phyloP scores from a whole-genome alignment of 306 rosid species.

The Vigna mungo region DNA sequence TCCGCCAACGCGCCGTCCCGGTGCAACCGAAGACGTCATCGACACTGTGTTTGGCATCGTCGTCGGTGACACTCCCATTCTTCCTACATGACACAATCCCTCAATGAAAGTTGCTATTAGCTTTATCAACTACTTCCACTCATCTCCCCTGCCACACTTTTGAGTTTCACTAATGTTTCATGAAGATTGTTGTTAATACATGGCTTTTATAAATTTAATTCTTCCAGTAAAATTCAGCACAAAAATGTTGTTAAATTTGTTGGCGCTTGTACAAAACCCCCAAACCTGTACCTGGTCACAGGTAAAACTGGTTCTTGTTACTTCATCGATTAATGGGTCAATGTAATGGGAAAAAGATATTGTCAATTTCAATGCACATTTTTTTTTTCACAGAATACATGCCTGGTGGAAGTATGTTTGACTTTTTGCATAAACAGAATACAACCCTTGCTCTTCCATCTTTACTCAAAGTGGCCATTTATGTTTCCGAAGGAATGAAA shows the following conservation, averaged over 20 bases:
- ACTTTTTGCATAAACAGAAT: constrained; percentile 63
- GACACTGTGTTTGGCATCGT: too few relatives aligned
- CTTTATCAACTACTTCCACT: constrained; percentile 34
- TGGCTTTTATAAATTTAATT: neutral
- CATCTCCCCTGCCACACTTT: neutral
- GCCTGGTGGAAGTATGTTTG: constrained; percentile 82
- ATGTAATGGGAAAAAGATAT: neutral
- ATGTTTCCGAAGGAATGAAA: constrained; percentile 80
- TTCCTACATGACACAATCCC: too few relatives aligned
- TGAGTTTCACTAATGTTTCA: neutral
- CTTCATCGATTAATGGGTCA: constrained; percentile 14
- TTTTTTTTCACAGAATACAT: constrained; percentile 62
- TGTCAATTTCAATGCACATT: constrained; percentile 19
- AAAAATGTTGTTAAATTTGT: constrained; percentile 73
- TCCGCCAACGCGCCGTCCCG: too few relatives aligned
- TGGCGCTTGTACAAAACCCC: constrained; percentile 76
- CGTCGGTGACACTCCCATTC: too few relatives aligned
- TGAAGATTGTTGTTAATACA: neutral
- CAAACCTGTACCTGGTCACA: constrained; percentile 67
- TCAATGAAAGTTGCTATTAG: neutral
- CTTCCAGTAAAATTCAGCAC: constrained; percentile 74
- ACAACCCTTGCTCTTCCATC: constrained; percentile 57
- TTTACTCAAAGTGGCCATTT: constrained; percentile 68
- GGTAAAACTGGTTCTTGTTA: constrained; percentile 57
- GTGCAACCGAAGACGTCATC: too few relatives aligned